Base-by-base conservation (phyloP, 208 protist species). In the Spironucleus salmonicida region DNA sequence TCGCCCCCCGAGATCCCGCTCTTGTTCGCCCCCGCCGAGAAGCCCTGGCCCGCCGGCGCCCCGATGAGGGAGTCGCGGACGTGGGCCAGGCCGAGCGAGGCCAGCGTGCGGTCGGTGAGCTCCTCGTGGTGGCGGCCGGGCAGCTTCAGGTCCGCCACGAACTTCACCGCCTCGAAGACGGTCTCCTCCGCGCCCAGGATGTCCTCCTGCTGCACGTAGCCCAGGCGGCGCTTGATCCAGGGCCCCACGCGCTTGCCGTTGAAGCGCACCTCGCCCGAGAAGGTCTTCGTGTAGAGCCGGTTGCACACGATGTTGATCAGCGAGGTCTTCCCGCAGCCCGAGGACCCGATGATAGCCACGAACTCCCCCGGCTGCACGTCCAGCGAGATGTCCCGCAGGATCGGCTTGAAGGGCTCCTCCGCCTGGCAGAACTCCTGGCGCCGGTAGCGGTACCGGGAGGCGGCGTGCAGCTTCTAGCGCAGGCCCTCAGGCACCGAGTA, bases 1-100 rank as follows among this genome's bases (percentile, higher is more conserved):
- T 88, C 85, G 39, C 85, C 85, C 45, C 85, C 85, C 11, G 85
- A 88, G 34, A 88, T 75, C 58, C 86, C 86, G 35, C 78, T 62
- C 7, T 85, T 83, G 34, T 79, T 34, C 41, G n/a, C 59, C 15
- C 23, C 15, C 15, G 40, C 74, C 19, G 13, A 27, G 23, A 74
- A 57, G 53, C 79, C 79, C 34, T 79, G 62, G 41, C 29, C 53
- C 13, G 74, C 76, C 13, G 75, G 61, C 61, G 82, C 79, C 19
- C 82, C 82, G 26, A 67, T 67, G 23, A 38, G 61, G 15, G 76
- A 81, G 39, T 85, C 62, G 0, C 62, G 32, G 0, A 62, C 32
- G 61, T 85, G 81, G 30, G 29, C 34, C 13, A 86, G 74, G 58
- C 80, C 75, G 15, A 86, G 57, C 27, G 75, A 42, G 0, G 61